Conservation (phyloP, 345 rosid species). For the rapeseed (Brassica napus) region DNA sequence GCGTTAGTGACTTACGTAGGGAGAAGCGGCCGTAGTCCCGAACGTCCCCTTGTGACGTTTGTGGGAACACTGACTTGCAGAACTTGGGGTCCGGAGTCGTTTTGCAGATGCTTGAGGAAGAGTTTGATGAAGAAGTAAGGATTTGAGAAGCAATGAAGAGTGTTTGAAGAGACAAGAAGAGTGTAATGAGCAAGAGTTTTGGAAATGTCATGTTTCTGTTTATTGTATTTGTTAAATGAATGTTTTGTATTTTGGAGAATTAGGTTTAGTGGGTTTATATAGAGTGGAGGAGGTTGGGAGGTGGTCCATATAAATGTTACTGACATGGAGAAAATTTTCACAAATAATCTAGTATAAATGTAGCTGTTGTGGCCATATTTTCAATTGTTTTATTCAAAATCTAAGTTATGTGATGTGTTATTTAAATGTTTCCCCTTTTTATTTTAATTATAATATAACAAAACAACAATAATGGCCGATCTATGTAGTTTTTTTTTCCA, state of each 20-base stretch:
- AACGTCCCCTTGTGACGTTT: constrained; percentile 46
- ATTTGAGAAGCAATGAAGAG: constrained; percentile 35
- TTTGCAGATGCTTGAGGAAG: constrained; percentile 49
- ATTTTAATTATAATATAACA: background rate
- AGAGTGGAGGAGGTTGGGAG: constrained; percentile 25
- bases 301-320: background rate
- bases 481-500: background rate
- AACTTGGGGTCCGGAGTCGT: constrained; percentile 65
- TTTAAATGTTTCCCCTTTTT: background rate
- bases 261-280: constrained; percentile 32
- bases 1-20: constrained; percentile 59
- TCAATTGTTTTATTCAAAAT: background rate
- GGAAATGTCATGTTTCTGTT: constrained; percentile 11
- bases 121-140: constrained; percentile 33
- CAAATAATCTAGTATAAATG: background rate
- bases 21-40: constrained; percentile 58
- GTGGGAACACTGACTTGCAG: constrained; percentile 65
- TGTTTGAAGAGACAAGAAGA: constrained; percentile 38
- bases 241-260: constrained; percentile 6
- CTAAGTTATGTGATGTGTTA: background rate
- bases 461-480: constrained; percentile 21
- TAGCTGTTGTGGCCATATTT: background rate
- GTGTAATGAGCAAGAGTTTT: constrained; percentile 22
- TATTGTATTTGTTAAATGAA: background rate
- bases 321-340: background rate